Base-by-base conservation (phyloP, 2,329 filamentous ascomycete species). In the Verticillium nonalfalfae region DNA sequence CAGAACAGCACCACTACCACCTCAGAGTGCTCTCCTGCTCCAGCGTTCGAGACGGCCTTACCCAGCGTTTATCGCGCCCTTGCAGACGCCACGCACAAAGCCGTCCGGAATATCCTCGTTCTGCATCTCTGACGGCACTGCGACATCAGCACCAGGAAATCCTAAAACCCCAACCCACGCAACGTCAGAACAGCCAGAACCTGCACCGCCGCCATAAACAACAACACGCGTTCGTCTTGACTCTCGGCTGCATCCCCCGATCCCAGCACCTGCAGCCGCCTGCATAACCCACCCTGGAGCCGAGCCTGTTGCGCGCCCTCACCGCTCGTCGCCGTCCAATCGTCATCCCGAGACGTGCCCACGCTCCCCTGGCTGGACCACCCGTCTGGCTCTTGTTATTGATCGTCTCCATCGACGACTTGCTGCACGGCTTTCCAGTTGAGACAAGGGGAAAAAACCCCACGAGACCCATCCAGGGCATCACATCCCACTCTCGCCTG, bases 291-390 rank as follows among this genome's bases (percentile, higher is more conserved):
- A 50, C 34, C 56, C 56, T 38, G 26, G 36, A 26, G 35, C 56
- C 56, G 36, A 58, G 56, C 26, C 26, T 39, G 14, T 58, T 31
- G 26, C 26, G 26, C 56, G 56, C 36, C 38, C n/a, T 58, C 57
- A 58, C 57, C 57, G 57, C 57, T 40, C 38, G 38, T n/a, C 38
- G 13, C 14, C 18, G 26, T 34, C 57, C 57, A 58, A 58, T 58
- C 57, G 57, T 33, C 57, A 18, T 21, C 57, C 11, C 26, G 7
- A 34, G 15, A 34, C 36, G 26, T 50, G 45, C 57, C 57, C 57
- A 58, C 57, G 57, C 57, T 58, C 38, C 57, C 57, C 57, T 40
- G 40, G 57, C 21, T 40, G n/a, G 31, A 58, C 36, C 56, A 33
- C 36, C 38, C 26, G n/a, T 40, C 26, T 15, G 13, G 38, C 11